phyloP scores from a whole-genome alignment of 148 eudicot genomes.

The Vaccinium macrocarpon region DNA sequence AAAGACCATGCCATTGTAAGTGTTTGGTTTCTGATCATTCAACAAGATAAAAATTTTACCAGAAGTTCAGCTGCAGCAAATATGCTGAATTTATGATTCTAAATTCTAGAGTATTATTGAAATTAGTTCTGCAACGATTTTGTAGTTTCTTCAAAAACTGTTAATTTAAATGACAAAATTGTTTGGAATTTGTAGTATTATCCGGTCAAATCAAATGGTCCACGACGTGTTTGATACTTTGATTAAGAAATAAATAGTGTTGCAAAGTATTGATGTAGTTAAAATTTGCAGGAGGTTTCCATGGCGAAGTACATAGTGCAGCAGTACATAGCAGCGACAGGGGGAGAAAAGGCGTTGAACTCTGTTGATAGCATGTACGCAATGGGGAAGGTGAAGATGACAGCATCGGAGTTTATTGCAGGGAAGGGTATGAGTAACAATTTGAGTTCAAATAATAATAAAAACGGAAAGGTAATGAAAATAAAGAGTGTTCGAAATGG shows the following conservation, averaged over 20 bases:
- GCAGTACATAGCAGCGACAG: slow-evolving; percentile 88
- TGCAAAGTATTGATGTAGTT: not conserved
- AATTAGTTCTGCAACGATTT: not conserved
- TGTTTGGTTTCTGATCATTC: not conserved
- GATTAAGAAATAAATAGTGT: no score
- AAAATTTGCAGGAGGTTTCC: slow-evolving; percentile 60
- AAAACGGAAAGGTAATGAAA: slow-evolving; percentile 37
- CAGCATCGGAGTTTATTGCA: slow-evolving; percentile 57
- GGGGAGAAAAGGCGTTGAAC: slow-evolving; percentile 78
- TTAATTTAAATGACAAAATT: not conserved
- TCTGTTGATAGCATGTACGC: slow-evolving; percentile 83
- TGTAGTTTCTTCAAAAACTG: not conserved
- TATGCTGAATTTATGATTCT: not conserved
- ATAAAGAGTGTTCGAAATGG: slow-evolving; percentile 50
- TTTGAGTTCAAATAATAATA: slow-evolving; percentile 15
- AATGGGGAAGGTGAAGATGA: slow-evolving; percentile 89
- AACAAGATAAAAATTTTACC: no score
- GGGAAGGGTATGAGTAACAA: slow-evolving; percentile 39
- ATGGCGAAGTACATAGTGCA: slow-evolving; percentile 95
- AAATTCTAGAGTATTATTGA: not conserved
- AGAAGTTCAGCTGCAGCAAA: not conserved
- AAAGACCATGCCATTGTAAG: slow-evolving; percentile 84
- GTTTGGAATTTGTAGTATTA: not conserved
- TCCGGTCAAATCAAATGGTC: no score
- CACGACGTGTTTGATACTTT: no score